These are phyloP conservation scores for Fusarium sterilihyphosum DNA, from an alignment of 2,329 filamentous ascomycete genomes.

Conservation along the genomic window DNA sequence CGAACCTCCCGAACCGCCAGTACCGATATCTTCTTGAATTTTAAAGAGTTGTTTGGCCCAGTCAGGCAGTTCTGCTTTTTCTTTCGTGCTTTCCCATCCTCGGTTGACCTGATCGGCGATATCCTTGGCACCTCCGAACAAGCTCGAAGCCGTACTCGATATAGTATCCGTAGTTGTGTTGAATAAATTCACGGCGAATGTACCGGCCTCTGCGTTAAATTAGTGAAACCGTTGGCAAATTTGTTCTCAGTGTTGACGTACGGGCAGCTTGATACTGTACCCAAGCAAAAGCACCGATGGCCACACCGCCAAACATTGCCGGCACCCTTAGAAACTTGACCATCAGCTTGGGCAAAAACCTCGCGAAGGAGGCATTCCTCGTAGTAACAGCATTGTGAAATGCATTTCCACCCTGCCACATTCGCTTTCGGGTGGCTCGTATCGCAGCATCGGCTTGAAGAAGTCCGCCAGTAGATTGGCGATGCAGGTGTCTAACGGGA, in stretches of 20 bases:
- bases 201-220: conserved; percentile 57
- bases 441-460: conserved; percentile 72
- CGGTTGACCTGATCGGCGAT: conserved; percentile 81
- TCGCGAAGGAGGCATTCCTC: conserved; percentile 71
- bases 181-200: conserved; percentile 71
- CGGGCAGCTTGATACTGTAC: conserved; percentile 94
- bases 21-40: conserved; percentile 68
- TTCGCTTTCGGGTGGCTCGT: conserved; percentile 68
- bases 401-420: conserved; percentile 83
- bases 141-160: conserved; percentile 70
- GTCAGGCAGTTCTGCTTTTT: conserved; percentile 73
- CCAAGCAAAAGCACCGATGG: conserved; percentile 88
- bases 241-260: conserved; percentile 56
- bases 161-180: conserved; percentile 78
- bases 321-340: conserved; percentile 88
- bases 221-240: conserved; percentile 29
- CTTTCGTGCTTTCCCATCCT: conserved; percentile 87
- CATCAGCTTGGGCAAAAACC: conserved; percentile 84
- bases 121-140: conserved; percentile 78
- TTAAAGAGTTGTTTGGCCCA: conserved; percentile 83
- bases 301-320: conserved; percentile 89
- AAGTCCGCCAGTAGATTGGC: conserved; percentile 73
- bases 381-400: conserved; percentile 81
- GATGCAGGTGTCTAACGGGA: conserved; percentile 71
- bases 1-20: conserved; percentile 58